A percentile compares a stretch with the other conserved stretches of the same genome.
Conservation (phyloP, 352 stramenopile genomes). For the Phytophthora colocasiae region DNA sequence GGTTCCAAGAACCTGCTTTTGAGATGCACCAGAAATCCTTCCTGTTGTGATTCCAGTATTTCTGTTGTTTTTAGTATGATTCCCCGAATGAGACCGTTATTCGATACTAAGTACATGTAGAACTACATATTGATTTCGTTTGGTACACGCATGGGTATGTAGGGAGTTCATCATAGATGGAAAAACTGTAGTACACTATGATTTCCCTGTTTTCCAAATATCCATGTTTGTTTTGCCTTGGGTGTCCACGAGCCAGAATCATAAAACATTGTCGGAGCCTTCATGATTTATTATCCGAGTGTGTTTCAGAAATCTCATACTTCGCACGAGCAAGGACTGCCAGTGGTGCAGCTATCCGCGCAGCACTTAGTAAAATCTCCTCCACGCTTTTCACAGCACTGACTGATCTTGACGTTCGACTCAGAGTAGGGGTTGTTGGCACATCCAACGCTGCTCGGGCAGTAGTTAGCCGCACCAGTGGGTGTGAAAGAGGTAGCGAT, state of each 20-base stretch:
- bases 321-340: neutral
- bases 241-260: too few relatives aligned
- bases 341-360: neutral
- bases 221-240: too few relatives aligned
- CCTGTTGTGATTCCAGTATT: constrained; percentile 29
- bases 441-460: neutral
- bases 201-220: too few relatives aligned
- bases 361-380: neutral
- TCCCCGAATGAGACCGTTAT: too few relatives aligned
- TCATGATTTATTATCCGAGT: too few relatives aligned
- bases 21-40: constrained; percentile 60
- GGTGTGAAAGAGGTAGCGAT: neutral
- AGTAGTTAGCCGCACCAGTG: neutral
- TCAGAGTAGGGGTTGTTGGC: neutral
- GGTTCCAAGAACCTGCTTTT: constrained; percentile 44
- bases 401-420: neutral
- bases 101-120: too few relatives aligned
- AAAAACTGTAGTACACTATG: too few relatives aligned
- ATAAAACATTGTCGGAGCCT: too few relatives aligned
- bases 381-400: neutral
- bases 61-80: constrained; percentile 29
- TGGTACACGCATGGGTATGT: too few relatives aligned
- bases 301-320: too few relatives aligned
- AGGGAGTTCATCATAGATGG: too few relatives aligned
- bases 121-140: too few relatives aligned